These are phyloP conservation scores for Ascochyta pisi DNA, from an alignment of 2,329 filamentous ascomycete species.

Conservation along the genomic window DNA sequence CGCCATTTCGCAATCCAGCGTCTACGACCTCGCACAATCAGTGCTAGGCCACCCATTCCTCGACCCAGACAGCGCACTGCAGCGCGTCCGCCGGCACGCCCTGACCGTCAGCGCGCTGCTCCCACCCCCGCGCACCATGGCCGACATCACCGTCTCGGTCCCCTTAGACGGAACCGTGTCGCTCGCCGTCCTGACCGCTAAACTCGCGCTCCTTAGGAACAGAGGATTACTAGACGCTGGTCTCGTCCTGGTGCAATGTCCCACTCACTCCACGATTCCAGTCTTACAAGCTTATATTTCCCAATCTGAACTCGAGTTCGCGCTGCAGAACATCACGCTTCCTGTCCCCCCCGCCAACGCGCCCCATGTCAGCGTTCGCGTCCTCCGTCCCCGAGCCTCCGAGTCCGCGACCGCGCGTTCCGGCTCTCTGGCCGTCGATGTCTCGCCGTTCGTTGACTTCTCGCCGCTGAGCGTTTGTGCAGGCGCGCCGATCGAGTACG, in stretches of 20 bases:
- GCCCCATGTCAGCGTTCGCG: not conserved
- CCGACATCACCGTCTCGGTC: conserved; percentile 61
- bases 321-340: conserved; percentile 48
- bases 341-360: not conserved
- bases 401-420: too few relatives aligned
- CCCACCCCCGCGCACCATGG: conserved; percentile 62
- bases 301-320: conserved; percentile 61
- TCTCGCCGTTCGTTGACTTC: conserved; percentile 60
- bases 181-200: conserved; percentile 51
- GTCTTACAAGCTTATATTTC: conserved; percentile 64
- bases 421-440: conserved; percentile 46
- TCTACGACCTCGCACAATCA: conserved; percentile 67
- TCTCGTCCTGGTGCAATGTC: conserved; percentile 59
- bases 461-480: conserved; percentile 60
- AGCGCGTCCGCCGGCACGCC: conserved; percentile 50
- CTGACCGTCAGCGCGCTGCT: conserved; percentile 56
- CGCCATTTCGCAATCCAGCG: conserved; percentile 59
- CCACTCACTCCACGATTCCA: conserved; percentile 20
- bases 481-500: conserved; percentile 64
- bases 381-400: too few relatives aligned
- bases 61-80: conserved; percentile 59
- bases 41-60: conserved; percentile 66
- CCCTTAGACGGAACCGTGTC: conserved; percentile 54
- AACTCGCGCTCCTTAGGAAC: conserved; percentile 56
- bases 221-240: conserved; percentile 65